phyloP scores from a whole-genome alignment of 345 rosid species.

The Orychophragmus violaceus region DNA sequence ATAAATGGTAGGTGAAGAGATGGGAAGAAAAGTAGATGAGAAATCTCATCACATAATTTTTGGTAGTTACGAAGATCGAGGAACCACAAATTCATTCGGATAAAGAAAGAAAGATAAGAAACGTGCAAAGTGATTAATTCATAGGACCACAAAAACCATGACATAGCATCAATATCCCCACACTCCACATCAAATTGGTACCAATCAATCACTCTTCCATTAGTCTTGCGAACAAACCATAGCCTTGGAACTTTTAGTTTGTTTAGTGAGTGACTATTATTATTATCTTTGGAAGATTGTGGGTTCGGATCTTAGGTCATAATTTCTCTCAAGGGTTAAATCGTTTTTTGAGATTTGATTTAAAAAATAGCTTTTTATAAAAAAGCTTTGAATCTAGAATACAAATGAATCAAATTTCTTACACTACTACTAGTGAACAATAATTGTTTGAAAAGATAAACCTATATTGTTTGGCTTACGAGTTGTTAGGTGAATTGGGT shows the following conservation, averaged over 20 bases:
- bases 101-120: background rate
- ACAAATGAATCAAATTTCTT: no score
- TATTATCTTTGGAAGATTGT: no score
- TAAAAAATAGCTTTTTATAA: no score
- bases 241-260: constrained; percentile 2
- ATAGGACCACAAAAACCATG: constrained; percentile 27
- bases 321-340: no score
- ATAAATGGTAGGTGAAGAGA: constrained; percentile 16
- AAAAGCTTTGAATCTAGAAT: no score
- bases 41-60: constrained; percentile 13
- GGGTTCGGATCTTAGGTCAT: no score
- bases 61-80: constrained; percentile 14
- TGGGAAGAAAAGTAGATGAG: constrained; percentile 22
- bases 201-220: constrained; percentile 22
- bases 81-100: constrained; percentile 22
- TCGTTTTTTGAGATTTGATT: no score
- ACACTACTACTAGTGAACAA: no score
- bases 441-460: no score
- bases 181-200: constrained; percentile 1
- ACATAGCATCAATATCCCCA: constrained; percentile 18
- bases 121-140: constrained; percentile 18
- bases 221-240: background rate
- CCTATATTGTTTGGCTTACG: background rate
- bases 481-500: background rate
- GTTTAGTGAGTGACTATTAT: constrained; percentile 7